Conservation (phyloP, 257 asterid species). For the Solanum chaucha region DNA sequence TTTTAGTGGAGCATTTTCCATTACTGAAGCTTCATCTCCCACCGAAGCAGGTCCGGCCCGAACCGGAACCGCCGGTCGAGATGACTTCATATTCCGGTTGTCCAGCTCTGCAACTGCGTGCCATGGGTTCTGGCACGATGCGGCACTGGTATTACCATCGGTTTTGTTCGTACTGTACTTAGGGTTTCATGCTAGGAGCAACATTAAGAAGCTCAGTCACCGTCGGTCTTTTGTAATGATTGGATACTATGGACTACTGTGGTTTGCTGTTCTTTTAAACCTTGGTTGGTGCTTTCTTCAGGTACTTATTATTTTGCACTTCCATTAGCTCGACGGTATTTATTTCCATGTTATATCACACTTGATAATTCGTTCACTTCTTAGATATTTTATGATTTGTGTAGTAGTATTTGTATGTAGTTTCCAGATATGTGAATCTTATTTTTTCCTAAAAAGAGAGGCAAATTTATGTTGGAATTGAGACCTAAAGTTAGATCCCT, state of each 20-base stretch:
- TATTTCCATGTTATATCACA: not conserved
- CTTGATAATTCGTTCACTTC: not conserved
- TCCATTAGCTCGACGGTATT: not conserved
- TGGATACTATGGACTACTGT: slow-evolving; percentile 70
- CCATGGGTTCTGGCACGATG: slow-evolving; percentile 67
- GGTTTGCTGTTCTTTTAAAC: slow-evolving; percentile 69
- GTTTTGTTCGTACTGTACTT: slow-evolving; percentile 64
- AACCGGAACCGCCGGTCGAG: not conserved
- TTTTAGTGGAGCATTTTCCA: not conserved
- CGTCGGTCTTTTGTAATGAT: slow-evolving; percentile 71
- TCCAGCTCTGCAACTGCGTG: slow-evolving; percentile 28
- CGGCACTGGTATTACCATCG: slow-evolving; percentile 63
- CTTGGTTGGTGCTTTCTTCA: slow-evolving; percentile 79
- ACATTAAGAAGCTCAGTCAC: slow-evolving; percentile 63
- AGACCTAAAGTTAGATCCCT: not conserved
- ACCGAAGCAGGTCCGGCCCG: not conserved
- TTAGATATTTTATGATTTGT: not conserved
- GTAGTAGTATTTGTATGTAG: not conserved
- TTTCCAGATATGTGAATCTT: not conserved
- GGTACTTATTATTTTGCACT: slow-evolving; percentile 22
- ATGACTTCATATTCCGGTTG: slow-evolving; percentile 18
- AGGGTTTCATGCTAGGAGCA: slow-evolving; percentile 64
- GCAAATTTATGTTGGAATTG: not conserved
- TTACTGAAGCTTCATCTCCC: not conserved
- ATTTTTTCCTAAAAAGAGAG: not conserved